A percentile compares a stretch with the other conserved stretches of the same genome.
Evolutionary conservation across 441 rosid genomes (phyloP).

Genomic region (Viola pubescens): DNA sequence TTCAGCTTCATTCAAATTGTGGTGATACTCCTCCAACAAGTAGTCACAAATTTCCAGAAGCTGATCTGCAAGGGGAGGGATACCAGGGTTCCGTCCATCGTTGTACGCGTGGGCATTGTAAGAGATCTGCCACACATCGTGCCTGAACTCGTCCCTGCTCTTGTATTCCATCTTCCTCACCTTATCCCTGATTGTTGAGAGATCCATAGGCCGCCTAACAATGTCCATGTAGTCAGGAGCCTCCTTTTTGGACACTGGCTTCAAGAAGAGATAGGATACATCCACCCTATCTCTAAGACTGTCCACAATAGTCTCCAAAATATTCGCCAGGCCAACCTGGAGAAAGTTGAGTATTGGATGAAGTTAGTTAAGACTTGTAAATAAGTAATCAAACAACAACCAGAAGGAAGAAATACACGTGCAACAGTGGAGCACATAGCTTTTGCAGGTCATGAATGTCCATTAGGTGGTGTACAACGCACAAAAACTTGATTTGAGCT

Average conservation of each 20-base stretch:
- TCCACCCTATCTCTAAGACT: conserved; percentile 48
- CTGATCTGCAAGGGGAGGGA: conserved; percentile 98
- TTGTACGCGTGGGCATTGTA: conserved; percentile 81
- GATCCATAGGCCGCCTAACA: conserved; percentile 78
- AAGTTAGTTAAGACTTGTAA: background rate
- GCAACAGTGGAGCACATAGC: no score
- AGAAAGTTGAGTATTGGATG: conserved; percentile 1
- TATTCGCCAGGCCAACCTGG: conserved; percentile 86
- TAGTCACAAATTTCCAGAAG: conserved; percentile 82
- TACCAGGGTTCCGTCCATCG: conserved; percentile 74
- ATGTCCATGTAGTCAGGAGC: conserved; percentile 83
- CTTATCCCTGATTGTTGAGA: conserved; percentile 80
- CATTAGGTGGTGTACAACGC: no score
- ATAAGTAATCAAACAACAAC: background rate
- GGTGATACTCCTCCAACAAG: conserved; percentile 40
- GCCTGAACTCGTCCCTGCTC: conserved; percentile 64
- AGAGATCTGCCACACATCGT: conserved; percentile 79
- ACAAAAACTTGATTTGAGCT: no score
- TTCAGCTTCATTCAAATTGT: conserved; percentile 65
- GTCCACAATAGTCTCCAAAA: conserved; percentile 75
- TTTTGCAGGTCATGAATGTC: no score
- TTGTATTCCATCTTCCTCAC: conserved; percentile 86
- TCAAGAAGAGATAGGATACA: conserved; percentile 79
- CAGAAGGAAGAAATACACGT: no score
- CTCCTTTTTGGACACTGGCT: conserved; percentile 86